phyloP scores from a whole-genome alignment of 192 early-diverging fungal genomes.

The Coemansia guatemalensis region DNA sequence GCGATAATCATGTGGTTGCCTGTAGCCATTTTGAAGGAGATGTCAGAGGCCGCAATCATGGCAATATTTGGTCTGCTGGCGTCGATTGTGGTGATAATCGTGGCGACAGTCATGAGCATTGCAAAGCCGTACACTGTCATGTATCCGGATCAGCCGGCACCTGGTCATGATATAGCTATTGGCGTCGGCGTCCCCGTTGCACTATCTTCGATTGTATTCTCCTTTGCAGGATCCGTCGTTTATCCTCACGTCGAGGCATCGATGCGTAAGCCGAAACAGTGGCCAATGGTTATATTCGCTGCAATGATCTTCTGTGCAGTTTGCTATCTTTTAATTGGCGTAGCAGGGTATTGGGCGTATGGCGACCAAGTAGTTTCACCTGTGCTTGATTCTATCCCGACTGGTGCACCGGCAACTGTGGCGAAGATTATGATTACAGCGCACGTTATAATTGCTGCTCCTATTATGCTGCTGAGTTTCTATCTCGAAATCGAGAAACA shows the following conservation, averaged over 20 bases:
- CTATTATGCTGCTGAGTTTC: slow-evolving; percentile 72
- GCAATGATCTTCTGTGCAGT: slow-evolving; percentile 60
- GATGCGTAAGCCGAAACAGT: slow-evolving; percentile 70
- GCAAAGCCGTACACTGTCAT: slow-evolving; percentile 37
- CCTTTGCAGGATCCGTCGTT: slow-evolving; percentile 74
- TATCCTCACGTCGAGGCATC: slow-evolving; percentile 77
- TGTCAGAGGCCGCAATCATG: slow-evolving; percentile 74
- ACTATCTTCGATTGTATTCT: slow-evolving; percentile 69
- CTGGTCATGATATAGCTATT: slow-evolving; percentile 31
- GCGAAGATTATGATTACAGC: slow-evolving; percentile 71
- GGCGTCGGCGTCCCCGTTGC: slow-evolving; percentile 59
- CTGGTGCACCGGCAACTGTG: slow-evolving; percentile 57
- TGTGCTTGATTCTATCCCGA: slow-evolving; percentile 65
- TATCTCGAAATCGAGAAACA: slow-evolving; percentile 64
- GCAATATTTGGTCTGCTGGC: slow-evolving; percentile 69
- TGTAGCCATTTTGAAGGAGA: slow-evolving; percentile 66
- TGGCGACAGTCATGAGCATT: slow-evolving; percentile 58
- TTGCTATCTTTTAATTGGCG: slow-evolving; percentile 67
- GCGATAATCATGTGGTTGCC: slow-evolving; percentile 62
- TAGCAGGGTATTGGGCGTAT: slow-evolving; percentile 72
- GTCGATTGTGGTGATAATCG: slow-evolving; percentile 65
- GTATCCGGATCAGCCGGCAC: slow-evolving; percentile 22
- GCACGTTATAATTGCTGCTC: slow-evolving; percentile 77
- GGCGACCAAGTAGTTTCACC: slow-evolving; percentile 63
- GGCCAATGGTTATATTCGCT: slow-evolving; percentile 59